phyloP scores from a whole-genome alignment of 192 early-diverging fungal genomes.

The Cetraspora pellucida region DNA sequence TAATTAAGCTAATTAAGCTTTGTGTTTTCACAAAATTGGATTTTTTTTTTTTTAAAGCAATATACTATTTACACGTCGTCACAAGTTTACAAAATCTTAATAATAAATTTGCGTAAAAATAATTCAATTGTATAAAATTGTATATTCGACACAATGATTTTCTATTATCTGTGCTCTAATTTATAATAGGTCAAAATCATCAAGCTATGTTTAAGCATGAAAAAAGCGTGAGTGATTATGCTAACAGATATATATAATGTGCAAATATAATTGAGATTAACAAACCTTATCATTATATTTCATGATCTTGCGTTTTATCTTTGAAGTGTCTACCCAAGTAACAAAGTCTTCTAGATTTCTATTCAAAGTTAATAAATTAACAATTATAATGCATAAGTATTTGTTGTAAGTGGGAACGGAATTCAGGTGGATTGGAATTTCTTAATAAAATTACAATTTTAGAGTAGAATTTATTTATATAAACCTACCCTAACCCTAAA shows the following conservation, averaged over 20 bases:
- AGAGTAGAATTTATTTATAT: too few species aligned
- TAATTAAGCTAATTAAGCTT: too few species aligned
- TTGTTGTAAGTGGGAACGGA: too few species aligned
- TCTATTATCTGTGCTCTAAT: neutral
- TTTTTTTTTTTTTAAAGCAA: too few species aligned
- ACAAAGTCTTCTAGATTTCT: constrained; percentile 95
- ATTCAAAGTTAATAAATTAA: constrained; percentile 44
- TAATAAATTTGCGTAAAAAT: too few species aligned
- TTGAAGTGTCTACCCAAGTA: constrained; percentile 96
- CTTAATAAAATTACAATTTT: too few species aligned
- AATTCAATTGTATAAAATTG: too few species aligned
- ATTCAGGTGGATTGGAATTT: too few species aligned
- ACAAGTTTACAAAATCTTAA: too few species aligned
- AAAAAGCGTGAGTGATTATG: neutral
- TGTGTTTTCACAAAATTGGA: too few species aligned
- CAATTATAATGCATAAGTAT: neutral
- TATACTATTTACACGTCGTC: too few species aligned
- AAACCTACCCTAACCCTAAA: too few species aligned
- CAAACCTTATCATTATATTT: constrained; percentile 88
- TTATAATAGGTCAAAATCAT: constrained; percentile 88
- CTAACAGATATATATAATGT: neutral
- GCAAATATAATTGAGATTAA: neutral
- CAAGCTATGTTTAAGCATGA: constrained; percentile 57
- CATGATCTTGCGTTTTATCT: constrained; percentile 95
- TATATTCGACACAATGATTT: neutral